Evolutionary conservation across 2,329 filamentous ascomycete species (phyloP), one percentile per base, ranked within the genome.

Genomic region (Acephala macrosclerotiorum): DNA sequence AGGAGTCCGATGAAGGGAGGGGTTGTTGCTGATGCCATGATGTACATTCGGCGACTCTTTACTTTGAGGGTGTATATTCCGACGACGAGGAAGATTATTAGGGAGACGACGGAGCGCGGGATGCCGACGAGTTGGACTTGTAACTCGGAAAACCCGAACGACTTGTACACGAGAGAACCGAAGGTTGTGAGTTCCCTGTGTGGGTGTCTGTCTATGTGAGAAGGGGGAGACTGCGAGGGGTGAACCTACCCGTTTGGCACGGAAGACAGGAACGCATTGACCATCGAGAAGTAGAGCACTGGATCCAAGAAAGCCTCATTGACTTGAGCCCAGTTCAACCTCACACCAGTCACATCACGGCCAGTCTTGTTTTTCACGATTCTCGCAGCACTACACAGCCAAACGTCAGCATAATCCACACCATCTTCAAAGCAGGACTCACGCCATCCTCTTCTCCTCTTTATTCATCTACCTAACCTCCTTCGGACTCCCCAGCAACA

Each of bases 141-240:
- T 2, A 77, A 72, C 51, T 76, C 68, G 7, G 60, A 67, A 42
- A 73, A 73, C 20, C 72, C 72, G 55, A 73, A 73, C 6, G 71
- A 70, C 25, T 66, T 33, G 45, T 71, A 72, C 66, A 73, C 69
- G 16, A 73, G 40, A 0, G 61, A 64, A 8, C 70, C 60, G 38
- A 72, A 69, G 1, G 84, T 87, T 1, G 75, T 77, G 8, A 79
- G 67, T 12, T 77, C 78, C 47, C 78, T 66, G 20, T 62, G 58
- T 42, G 36, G 9, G 8, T 22, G 29, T 61, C 0, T 20, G 9
- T 22, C 18, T 33, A 9, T 14, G 3, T 16, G 4, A 3, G n/a
- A 22, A 36, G 55, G 26, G 18, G 12, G 12, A 18, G 12, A n/a
- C n/a, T 59, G 20, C 1, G 18, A 16, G 14, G 18, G 49, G 12